Base-by-base conservation (phyloP, 805 yeast species). In the Ogataea thermomethanolica region DNA sequence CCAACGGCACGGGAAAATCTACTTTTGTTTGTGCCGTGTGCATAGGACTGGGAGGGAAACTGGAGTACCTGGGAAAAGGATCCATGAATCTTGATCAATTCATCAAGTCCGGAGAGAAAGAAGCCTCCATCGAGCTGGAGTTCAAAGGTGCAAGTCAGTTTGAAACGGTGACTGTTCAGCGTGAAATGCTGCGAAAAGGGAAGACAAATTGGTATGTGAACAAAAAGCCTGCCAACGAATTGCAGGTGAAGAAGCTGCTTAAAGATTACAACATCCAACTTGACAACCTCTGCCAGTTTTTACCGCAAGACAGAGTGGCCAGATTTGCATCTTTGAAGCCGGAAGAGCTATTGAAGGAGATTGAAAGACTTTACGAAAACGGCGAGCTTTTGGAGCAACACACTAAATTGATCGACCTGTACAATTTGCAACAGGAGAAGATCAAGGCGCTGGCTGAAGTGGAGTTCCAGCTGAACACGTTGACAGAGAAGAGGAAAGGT, bases 1-100 rank as follows among this genome's bases (percentile, higher is more conserved):
- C 97, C 9, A 93, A 93, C 59, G 99, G 99, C 25, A 78, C 95
- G 0, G 99, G 99, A 6, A 93, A 93, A 55, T 81, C 93, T 27
- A 88, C 98, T 0, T 77, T 93, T 53, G 90, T 93, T 4, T 86
- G 96, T 45, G 98, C 96, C 0, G 77, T 91, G 1, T 91, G 95
- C 56, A 68, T 93, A 25, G 95, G 96, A 0, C 65, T 93, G 12
- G 91, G 83, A 1, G 98, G 97, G 1, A 78, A 75, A 54, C 73
- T 85, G 15, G 85, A 77, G 28, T 66, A 79, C 30, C 74, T 90
- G 43, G 95, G 93, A 4, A 64, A 84, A 74, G 67, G 83, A 69
- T 58, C 76, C 56, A 60, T 76, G 66, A 77, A 73, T 29, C 59
- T 79, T 2, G 69, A 70, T 26, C 81, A 80, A 17, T 87, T 86